Evolutionary conservation across 139 green algal species (phyloP), one percentile per base, ranked within the genome.

Genomic region (Deuterostichococcus epilithicus): DNA sequence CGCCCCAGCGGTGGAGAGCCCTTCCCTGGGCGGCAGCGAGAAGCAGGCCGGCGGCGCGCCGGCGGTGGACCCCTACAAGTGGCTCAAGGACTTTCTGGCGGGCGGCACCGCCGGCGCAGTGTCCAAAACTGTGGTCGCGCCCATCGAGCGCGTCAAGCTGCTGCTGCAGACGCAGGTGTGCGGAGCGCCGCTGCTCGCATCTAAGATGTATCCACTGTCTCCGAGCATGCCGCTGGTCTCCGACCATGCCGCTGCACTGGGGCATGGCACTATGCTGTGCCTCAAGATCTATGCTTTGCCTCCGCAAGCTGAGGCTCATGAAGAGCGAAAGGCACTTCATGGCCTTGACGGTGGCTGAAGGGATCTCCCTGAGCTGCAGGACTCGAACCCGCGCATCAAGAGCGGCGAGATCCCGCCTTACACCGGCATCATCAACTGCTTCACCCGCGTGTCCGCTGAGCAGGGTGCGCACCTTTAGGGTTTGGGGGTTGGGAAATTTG

Each of bases 381-480:
- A 92, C 80, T 89, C 84, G 73, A 93, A 94, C 84, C 88, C 91
- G 32, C 76, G 78, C 45, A 95, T 97, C 84, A 92, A 93, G 79
- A 90, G 80, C n/a, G 92, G 91, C 60, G 85, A 96, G 87, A 84
- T 95, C 70, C 60, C 84, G 18, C 77, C 80, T 3, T 94, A 94
- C 88, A 91, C 88, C 76, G 90, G 90, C 83, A 95, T 97, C 66
- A 82, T 92, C 67, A 94, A 99, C 80, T 98, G 94, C 93, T 97
- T 98, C 81, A 75, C 70, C 30, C 91, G 93, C 67, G 91, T 95
- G 68, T 76, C 89, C 35, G 66, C 76, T 4, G 95, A 99, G 75
- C 80, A 90, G 74, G 33, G 52, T 63, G 52, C 52, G 52, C 52
- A n/a, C n/a, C n/a, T n/a, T n/a, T n/a, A n/a, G n/a, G n/a, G n/a